Percentiles rank a stretch among this genome's conserved stretches.
Evolutionary conservation across 2,329 filamentous ascomycete genomes (phyloP).

Genomic region (Coniochaeta pulveracea): DNA sequence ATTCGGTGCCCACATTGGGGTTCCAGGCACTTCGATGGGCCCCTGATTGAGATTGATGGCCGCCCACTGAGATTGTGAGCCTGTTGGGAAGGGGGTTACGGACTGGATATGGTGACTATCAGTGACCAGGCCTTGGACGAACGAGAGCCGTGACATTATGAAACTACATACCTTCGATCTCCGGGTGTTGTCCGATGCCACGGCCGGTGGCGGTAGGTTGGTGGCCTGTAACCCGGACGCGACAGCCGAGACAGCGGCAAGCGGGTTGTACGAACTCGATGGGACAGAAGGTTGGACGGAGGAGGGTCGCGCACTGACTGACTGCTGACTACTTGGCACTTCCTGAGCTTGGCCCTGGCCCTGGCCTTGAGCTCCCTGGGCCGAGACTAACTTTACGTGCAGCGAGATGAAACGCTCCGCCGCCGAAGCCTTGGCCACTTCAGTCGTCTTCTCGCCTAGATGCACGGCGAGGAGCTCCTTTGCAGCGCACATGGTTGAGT

Average conservation of each 20-base stretch:
- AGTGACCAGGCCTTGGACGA: conserved; percentile 4
- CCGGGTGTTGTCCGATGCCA: conserved; percentile 7
- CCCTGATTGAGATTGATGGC: neutral
- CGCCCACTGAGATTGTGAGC: conserved; percentile 7
- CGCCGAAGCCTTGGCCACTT: conserved; percentile 45
- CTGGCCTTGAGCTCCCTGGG: conserved; percentile 42
- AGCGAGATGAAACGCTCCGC: conserved; percentile 48
- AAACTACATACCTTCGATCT: conserved; percentile 9
- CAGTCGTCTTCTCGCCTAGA: conserved; percentile 42
- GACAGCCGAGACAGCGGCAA: neutral
- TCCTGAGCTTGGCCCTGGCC: conserved; percentile 14
- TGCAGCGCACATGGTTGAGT: conserved; percentile 51
- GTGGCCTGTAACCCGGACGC: neutral
- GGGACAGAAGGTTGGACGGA: neutral
- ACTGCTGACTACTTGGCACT: conserved; percentile 4
- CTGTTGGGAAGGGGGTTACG: conserved; percentile 12
- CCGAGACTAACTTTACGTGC: conserved; percentile 46
- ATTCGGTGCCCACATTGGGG: conserved; percentile 15
- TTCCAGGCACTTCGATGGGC: conserved; percentile 12
- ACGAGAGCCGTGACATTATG: neutral
- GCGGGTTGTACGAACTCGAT: neutral
- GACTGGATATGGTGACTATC: conserved; percentile 7
- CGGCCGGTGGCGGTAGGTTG: neutral
- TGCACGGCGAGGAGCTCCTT: conserved; percentile 48
- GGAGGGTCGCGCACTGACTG: conserved; percentile 9